phyloP scores from a whole-genome alignment of 495 filamentous ascomycete genomes.

The Xylaria sp. region DNA sequence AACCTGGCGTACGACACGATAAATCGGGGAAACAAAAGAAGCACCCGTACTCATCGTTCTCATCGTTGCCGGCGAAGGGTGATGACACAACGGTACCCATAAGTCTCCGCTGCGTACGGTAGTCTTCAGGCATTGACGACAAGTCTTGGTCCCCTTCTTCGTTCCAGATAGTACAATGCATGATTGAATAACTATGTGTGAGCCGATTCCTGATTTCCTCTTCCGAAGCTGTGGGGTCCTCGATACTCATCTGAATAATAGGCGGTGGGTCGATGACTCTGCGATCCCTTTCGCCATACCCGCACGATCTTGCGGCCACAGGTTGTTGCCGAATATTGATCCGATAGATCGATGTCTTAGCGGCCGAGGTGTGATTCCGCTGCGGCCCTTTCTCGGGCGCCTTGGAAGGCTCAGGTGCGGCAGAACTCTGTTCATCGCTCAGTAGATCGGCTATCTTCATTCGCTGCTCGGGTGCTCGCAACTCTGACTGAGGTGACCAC shows the following conservation, averaged over 20 bases:
- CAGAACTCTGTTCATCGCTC: constrained; percentile 38
- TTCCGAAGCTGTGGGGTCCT: constrained; percentile 62
- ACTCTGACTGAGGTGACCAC: constrained; percentile 34
- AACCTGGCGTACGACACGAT: constrained; percentile 85
- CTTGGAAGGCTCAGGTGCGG: constrained; percentile 23
- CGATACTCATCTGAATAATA: constrained; percentile 84
- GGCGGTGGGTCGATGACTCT: constrained; percentile 95
- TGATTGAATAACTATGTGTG: constrained; percentile 77
- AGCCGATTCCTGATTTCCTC: constrained; percentile 65
- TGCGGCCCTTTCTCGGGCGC: constrained; percentile 38
- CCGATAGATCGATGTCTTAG: constrained; percentile 33
- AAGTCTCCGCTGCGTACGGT: constrained; percentile 67
- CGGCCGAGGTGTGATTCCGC: constrained; percentile 24
- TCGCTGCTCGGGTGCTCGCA: constrained; percentile 45
- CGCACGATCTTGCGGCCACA: constrained; percentile 86
- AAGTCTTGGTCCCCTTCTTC: constrained; percentile 65
- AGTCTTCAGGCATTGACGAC: constrained; percentile 64
- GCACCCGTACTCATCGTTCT: constrained; percentile 70
- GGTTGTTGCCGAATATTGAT: constrained; percentile 91
- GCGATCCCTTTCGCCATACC: constrained; percentile 91
- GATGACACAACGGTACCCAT: constrained; percentile 82
- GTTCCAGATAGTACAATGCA: constrained; percentile 83
- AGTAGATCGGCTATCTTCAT: constrained; percentile 57
- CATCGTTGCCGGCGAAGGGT: constrained; percentile 73
- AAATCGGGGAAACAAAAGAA: constrained; percentile 98